Evolutionary conservation across 2,329 filamentous ascomycete genomes (phyloP), one percentile per base, ranked within the genome.

Genomic region (Cladobotryum protrusum): DNA sequence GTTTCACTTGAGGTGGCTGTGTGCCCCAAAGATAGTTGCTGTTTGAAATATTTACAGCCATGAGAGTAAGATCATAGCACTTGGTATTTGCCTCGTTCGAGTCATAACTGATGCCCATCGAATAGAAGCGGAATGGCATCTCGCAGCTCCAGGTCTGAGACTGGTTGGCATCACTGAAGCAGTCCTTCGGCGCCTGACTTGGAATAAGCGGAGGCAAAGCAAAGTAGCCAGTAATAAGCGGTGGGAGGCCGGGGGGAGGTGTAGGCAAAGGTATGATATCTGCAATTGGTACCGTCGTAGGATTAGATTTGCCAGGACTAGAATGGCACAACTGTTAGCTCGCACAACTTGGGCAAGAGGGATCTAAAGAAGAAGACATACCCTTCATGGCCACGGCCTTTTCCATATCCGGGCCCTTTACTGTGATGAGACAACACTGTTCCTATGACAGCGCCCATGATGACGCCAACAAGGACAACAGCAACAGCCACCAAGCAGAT

Each of bases 121-220:
- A 63, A 45, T 75, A 73, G 41, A 72, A 66, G 5, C 67, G 67
- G 42, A 71, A 69, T 1, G 71, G 67, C 29, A 85, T 70, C 12
- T 78, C 72, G 61, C 85, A 88, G 52, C 72, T 78, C 85, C 85
- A 88, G 1, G 83, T 78, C 45, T 72, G 64, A n/a, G 72, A 68
- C 57, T 83, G 76, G 1, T 64, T 71, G 1, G 74, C 69, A 49
- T 84, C 72, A 32, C 72, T 71, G 52, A 87, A 72, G 61, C 85
- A 88, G 0, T 73, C 71, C 37, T 71, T 74, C 14, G 79, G 75
- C 2, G 70, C 68, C 48, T 73, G 70, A 48, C 72, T 73, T 3
- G 75, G 68, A 42, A 73, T 67, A 4, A 82, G 66, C 4, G 77
- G 74, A 14, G 80, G 77, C n/a, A 88, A 63, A 18, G 68, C 66